phyloP scores from a whole-genome alignment of 306 rosid genomes.

The Psophocarpus tetragonolobus region DNA sequence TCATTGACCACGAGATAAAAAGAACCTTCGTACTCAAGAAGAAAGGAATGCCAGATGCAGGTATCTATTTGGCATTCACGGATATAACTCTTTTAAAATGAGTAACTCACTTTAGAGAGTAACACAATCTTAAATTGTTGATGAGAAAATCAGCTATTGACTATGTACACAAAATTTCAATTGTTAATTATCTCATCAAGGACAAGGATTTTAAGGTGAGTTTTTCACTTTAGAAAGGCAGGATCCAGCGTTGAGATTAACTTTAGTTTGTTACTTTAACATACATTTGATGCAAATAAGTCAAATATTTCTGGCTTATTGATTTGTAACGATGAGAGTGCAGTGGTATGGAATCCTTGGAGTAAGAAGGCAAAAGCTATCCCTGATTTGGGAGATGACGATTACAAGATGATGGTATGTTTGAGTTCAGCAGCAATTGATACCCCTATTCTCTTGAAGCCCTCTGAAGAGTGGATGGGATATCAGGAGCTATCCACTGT shows the following conservation, averaged over 20 bases:
- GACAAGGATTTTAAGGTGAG: neutral
- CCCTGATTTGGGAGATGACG: constrained; percentile 67
- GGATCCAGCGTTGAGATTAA: neutral
- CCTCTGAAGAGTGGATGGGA: constrained; percentile 77
- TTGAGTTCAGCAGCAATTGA: constrained; percentile 71
- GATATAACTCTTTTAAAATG: neutral
- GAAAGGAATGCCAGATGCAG: constrained; percentile 71
- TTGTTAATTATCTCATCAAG: neutral
- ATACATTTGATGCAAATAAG: neutral
- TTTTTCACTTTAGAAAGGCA: neutral
- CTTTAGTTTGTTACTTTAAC: neutral
- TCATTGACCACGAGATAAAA: constrained; percentile 84
- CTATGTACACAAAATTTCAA: neutral
- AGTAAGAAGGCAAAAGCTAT: constrained; percentile 62
- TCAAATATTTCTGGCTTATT: neutral
- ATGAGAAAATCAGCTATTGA: neutral
- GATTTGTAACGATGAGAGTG: constrained; percentile 3
- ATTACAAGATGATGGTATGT: constrained; percentile 71
- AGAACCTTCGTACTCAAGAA: constrained; percentile 72
- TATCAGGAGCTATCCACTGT: constrained; percentile 71
- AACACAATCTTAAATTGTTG: neutral
- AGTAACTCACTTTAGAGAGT: neutral
- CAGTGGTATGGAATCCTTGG: constrained; percentile 92
- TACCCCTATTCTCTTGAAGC: constrained; percentile 58
- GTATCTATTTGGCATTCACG: constrained; percentile 31